Conservation (phyloP, 345 rosid species). For the Pistacia integerrima region DNA sequence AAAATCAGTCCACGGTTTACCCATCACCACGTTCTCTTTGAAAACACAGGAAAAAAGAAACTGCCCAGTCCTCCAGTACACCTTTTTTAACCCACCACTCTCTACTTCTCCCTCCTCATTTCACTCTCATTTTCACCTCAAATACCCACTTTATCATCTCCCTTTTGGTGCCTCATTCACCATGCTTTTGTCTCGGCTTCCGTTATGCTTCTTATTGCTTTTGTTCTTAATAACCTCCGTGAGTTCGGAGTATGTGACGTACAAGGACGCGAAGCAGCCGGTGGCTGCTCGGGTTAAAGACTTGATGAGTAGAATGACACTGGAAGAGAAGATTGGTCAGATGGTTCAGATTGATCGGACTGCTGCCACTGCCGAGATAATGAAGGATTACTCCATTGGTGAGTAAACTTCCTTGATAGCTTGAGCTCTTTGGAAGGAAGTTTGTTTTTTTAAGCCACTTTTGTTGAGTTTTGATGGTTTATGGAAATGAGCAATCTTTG, state of each 20-base stretch:
- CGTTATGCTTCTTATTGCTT: background rate
- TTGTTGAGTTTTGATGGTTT: background rate
- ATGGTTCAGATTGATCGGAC: conserved; percentile 59
- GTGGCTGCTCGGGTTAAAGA: conserved; percentile 44
- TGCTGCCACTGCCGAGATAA: conserved; percentile 40
- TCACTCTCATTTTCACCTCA: background rate
- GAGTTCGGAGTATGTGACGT: conserved; percentile 38
- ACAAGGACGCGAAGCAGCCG: conserved; percentile 53
- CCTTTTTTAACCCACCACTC: background rate
- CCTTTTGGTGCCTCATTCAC: background rate
- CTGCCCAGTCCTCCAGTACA: background rate
- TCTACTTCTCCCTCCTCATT: background rate
- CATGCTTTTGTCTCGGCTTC: background rate
- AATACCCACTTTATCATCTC: background rate
- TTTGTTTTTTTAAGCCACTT: background rate
- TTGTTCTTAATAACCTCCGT: background rate
- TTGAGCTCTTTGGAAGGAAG: background rate
- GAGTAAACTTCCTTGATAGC: background rate
- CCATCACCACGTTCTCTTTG: background rate
- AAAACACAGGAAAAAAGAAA: background rate
- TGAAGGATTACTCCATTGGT: conserved; percentile 57
- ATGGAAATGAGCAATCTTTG: background rate
- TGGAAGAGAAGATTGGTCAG: conserved; percentile 65
- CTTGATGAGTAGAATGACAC: conserved; percentile 47
- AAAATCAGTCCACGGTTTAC: background rate